Percentiles rank a stretch among this genome's conserved stretches.
Evolutionary conservation across 768 basidiomycete genomes (phyloP).

Genomic region (Zangia roseola): DNA sequence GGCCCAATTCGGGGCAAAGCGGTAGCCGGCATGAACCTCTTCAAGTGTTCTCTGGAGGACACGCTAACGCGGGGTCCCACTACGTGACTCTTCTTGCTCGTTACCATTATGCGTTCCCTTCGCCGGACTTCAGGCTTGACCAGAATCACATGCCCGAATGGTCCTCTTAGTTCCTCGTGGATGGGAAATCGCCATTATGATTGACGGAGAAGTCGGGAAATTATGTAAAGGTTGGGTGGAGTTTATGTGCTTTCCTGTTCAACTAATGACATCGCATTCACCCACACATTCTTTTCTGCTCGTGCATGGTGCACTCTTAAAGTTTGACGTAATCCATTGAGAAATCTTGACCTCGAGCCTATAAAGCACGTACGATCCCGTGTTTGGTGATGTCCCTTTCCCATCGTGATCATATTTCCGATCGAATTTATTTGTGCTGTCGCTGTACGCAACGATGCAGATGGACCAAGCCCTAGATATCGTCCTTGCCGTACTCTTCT

Average conservation of each 20-base stretch:
- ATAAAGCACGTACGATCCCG: slow-evolving; percentile 29
- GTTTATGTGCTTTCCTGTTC: slow-evolving; percentile 35
- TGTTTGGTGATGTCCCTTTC: slow-evolving; percentile 34
- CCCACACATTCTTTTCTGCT: slow-evolving; percentile 36
- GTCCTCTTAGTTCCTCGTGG: slow-evolving; percentile 13
- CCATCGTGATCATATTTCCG: slow-evolving; percentile 30
- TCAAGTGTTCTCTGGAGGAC: background rate
- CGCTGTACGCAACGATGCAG: slow-evolving; percentile 45
- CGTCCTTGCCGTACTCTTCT: slow-evolving; percentile 23
- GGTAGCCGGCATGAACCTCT: no score
- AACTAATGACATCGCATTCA: slow-evolving; percentile 38
- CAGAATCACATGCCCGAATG: slow-evolving; percentile 11
- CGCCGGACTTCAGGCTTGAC: slow-evolving; percentile 15
- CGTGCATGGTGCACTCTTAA: slow-evolving; percentile 32
- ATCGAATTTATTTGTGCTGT: slow-evolving; percentile 43
- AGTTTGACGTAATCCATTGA: slow-evolving; percentile 47
- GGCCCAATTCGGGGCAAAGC: no score
- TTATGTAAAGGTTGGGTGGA: slow-evolving; percentile 48
- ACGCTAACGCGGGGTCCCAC: background rate
- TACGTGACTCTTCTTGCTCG: slow-evolving; percentile 14
- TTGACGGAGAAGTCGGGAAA: slow-evolving; percentile 47
- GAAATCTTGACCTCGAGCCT: slow-evolving; percentile 45
- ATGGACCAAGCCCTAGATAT: slow-evolving; percentile 25
- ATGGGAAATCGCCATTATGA: slow-evolving; percentile 52
- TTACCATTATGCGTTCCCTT: slow-evolving; percentile 9